These are phyloP conservation scores for Keqinozyma sinolaborantium DNA, from an alignment of 1,139 yeast species.

Conservation along the genomic window DNA sequence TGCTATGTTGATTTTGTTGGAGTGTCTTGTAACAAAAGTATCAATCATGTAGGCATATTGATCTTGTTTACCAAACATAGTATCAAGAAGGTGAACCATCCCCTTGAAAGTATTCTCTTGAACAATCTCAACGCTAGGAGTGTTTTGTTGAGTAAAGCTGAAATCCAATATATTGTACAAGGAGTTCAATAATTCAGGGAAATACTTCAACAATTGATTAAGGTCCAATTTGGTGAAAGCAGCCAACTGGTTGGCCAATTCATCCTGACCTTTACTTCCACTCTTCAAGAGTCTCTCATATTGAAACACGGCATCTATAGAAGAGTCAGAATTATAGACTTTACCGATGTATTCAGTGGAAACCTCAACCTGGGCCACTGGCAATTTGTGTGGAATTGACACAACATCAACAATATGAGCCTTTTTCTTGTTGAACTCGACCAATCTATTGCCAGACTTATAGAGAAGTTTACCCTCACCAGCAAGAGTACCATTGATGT, in stretches of 20 bases:
- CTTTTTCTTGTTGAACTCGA: slow-evolving; percentile 38
- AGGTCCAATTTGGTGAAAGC: slow-evolving; percentile 44
- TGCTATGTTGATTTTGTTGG: slow-evolving; percentile 49
- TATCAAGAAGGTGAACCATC: slow-evolving; percentile 57
- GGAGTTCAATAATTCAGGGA: slow-evolving; percentile 47
- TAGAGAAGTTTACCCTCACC: slow-evolving; percentile 52
- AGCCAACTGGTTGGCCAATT: slow-evolving; percentile 37
- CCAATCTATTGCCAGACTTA: slow-evolving; percentile 38
- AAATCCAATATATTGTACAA: slow-evolving; percentile 39
- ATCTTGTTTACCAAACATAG: slow-evolving; percentile 64
- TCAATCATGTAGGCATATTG: slow-evolving; percentile 58
- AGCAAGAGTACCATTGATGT: slow-evolving; percentile 56
- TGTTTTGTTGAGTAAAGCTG: slow-evolving; percentile 18
- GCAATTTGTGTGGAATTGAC: slow-evolving; percentile 29
- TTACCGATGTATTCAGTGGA: slow-evolving; percentile 71
- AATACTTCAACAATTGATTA: slow-evolving; percentile 47
- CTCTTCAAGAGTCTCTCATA: slow-evolving; percentile 48
- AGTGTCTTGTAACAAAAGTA: slow-evolving; percentile 33
- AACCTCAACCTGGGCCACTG: slow-evolving; percentile 54
- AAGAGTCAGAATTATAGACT: slow-evolving; percentile 55
- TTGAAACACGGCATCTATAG: slow-evolving; percentile 55
- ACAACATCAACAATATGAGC: slow-evolving; percentile 33
- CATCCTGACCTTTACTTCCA: slow-evolving; percentile 43
- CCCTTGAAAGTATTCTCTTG: slow-evolving; percentile 48
- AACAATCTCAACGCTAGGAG: slow-evolving; percentile 30